Conservation (phyloP, 75 land plant species). For the Picea glauca region DNA sequence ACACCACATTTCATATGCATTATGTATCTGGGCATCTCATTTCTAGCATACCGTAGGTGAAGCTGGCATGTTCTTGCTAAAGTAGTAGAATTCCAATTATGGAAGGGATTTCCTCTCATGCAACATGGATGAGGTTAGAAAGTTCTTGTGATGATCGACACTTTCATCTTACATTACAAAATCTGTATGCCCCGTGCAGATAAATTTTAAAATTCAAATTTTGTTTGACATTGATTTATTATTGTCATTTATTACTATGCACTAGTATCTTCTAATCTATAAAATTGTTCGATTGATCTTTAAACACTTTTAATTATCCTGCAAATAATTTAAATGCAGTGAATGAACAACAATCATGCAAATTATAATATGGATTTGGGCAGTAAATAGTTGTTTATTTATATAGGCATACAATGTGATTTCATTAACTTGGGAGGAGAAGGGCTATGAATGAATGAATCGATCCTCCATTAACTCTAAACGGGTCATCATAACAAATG, state of each 20-base stretch:
- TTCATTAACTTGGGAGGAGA: too few species aligned
- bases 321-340: background rate
- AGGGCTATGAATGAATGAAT: too few species aligned
- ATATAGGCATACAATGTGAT: background rate
- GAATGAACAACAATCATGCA: background rate
- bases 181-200: conserved; percentile 4
- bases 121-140: background rate
- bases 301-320: background rate
- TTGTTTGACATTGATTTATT: background rate
- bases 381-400: conserved; percentile 1
- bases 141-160: background rate
- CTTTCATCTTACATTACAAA: background rate
- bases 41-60: background rate
- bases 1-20: conserved; percentile 70
- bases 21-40: conserved; percentile 14
- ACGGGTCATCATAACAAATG: too few species aligned
- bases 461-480: too few species aligned
- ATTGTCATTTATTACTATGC: background rate
- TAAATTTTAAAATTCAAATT: background rate
- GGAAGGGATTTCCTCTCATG: background rate
- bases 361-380: background rate
- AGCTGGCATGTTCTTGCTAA: background rate
- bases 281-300: background rate
- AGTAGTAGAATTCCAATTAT: background rate
- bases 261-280: background rate